A percentile compares a stretch with the other conserved stretches of the same genome.
Evolutionary conservation across 2,329 filamentous ascomycete genomes (phyloP).

Genomic region (Alternaria ethzedia): DNA sequence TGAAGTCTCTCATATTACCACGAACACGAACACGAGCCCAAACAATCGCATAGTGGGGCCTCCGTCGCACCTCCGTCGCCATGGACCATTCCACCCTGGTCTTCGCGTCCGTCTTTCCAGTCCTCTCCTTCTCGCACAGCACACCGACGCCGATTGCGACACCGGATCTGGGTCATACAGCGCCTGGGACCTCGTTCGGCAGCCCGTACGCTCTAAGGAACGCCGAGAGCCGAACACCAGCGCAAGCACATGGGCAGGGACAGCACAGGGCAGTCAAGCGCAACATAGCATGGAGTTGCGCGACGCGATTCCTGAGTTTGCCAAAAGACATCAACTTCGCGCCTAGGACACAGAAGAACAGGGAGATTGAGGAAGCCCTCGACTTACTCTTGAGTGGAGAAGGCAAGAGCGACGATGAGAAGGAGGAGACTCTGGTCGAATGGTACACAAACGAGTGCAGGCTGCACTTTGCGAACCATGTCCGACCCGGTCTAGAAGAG

Average conservation of each 20-base stretch:
- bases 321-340: conserved; percentile 34
- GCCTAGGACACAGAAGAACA: conserved; percentile 23
- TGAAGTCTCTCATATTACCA: neutral
- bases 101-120: conserved; percentile 56
- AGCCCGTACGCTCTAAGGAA: conserved; percentile 37
- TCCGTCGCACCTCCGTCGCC: conserved; percentile 24
- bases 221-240: conserved; percentile 27
- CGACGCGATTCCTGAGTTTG: conserved; percentile 52
- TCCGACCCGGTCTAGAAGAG: conserved; percentile 35
- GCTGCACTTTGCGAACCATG: conserved; percentile 49
- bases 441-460: conserved; percentile 56
- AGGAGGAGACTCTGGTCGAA: conserved; percentile 45
- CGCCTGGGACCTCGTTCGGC: conserved; percentile 50
- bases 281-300: conserved; percentile 54
- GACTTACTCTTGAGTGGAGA: conserved; percentile 45
- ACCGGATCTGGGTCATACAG: conserved; percentile 51
- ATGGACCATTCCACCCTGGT: conserved; percentile 47
- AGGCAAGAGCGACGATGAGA: conserved; percentile 34
- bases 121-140: conserved; percentile 49
- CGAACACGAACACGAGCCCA: neutral
- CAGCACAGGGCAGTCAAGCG: conserved; percentile 46
- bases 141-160: conserved; percentile 54
- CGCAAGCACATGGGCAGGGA: conserved; percentile 39
- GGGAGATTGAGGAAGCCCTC: conserved; percentile 47
- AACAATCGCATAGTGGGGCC: conserved; percentile 25